phyloP scores from a whole-genome alignment of 352 stramenopile species.

The Plasmopara viticola region DNA sequence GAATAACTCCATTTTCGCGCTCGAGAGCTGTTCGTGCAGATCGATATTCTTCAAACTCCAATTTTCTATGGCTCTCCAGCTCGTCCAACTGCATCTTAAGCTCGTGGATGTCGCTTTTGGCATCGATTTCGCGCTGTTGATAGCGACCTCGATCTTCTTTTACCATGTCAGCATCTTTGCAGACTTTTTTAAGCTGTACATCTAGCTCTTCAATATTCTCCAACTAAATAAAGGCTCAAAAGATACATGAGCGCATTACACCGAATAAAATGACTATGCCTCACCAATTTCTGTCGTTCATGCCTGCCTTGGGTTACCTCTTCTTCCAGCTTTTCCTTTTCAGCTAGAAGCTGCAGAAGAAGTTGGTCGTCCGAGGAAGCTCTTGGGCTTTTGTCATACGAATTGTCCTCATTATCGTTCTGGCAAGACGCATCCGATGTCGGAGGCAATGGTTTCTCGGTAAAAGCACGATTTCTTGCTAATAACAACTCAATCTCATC shows the following conservation, averaged over 20 bases:
- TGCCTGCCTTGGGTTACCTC: slow-evolving; percentile 25
- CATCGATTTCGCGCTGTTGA: slow-evolving; percentile 32
- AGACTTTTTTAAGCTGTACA: slow-evolving; percentile 33
- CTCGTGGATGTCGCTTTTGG: slow-evolving; percentile 41
- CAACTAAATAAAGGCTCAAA: slow-evolving; percentile 14
- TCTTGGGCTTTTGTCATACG: slow-evolving; percentile 8
- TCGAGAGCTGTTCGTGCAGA: slow-evolving; percentile 38
- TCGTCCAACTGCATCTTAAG: slow-evolving; percentile 63
- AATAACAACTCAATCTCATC: slow-evolving; percentile 46
- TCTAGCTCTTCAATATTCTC: slow-evolving; percentile 53
- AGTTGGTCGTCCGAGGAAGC: slow-evolving; percentile 33
- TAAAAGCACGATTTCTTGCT: slow-evolving; percentile 47
- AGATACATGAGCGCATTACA: background rate
- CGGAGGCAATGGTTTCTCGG: background rate
- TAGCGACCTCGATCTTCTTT: slow-evolving; percentile 40
- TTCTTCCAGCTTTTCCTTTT: slow-evolving; percentile 58
- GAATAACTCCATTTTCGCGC: slow-evolving; percentile 41
- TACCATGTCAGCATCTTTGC: slow-evolving; percentile 35
- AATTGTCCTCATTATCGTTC: slow-evolving; percentile 15
- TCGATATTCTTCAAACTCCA: slow-evolving; percentile 71
- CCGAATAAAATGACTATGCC: no score
- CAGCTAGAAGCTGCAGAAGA: slow-evolving; percentile 54
- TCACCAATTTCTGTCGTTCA: slow-evolving; percentile 45
- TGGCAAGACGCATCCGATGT: slow-evolving; percentile 10
- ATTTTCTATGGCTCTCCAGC: slow-evolving; percentile 46